Percentiles rank a stretch among this genome's conserved stretches.
Evolutionary conservation across 108 stramenopile species (phyloP).

Genomic region (Stephanodiscus triporus): DNA sequence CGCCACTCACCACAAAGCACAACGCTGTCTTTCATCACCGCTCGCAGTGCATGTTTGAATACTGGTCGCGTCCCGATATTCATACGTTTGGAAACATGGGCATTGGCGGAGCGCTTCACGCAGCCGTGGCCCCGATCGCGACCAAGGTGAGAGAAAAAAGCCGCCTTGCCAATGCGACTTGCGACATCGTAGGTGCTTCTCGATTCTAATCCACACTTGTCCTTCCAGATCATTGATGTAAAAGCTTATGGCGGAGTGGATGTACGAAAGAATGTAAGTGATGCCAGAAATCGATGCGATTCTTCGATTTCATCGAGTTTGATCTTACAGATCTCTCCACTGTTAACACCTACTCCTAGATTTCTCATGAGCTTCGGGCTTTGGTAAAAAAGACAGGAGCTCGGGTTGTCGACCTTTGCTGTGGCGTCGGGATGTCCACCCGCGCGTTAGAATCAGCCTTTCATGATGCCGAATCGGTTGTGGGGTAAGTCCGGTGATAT

Average conservation of each 20-base stretch:
- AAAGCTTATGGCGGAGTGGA: conserved; percentile 77
- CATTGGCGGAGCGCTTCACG: conserved; percentile 64
- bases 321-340: neutral
- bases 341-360: conserved; percentile 4
- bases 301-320: neutral
- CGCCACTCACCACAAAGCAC: neutral
- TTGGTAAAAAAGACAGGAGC: conserved; percentile 48
- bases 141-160: conserved; percentile 52
- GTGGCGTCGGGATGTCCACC: conserved; percentile 85
- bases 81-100: conserved; percentile 66
- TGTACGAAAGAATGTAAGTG: conserved; percentile 53
- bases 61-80: conserved; percentile 59
- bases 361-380: conserved; percentile 47
- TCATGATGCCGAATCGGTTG: conserved; percentile 62
- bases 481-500: conserved; percentile 40
- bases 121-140: conserved; percentile 75
- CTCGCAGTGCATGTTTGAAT: conserved; percentile 37
- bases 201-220: neutral
- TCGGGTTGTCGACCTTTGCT: conserved; percentile 72
- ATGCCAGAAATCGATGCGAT: neutral
- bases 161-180: neutral
- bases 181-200: neutral
- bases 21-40: neutral
- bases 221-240: conserved; percentile 61
- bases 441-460: conserved; percentile 71